phyloP scores from a whole-genome alignment of 2,329 filamentous ascomycete species.

The Zymoseptoria passerinii region DNA sequence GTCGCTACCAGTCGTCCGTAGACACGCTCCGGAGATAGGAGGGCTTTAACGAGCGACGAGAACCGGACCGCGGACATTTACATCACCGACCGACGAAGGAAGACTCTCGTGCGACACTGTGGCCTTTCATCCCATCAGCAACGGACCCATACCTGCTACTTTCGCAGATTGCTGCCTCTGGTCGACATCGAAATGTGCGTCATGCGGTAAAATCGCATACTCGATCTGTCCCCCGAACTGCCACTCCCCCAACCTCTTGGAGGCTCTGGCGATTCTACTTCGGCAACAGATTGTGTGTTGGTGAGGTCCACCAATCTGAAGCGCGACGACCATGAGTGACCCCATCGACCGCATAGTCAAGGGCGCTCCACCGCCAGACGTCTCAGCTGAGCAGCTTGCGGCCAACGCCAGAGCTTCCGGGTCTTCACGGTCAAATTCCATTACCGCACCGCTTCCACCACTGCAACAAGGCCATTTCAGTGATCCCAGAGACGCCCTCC shows the following conservation, averaged over 20 bases:
- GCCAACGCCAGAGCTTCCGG: constrained; percentile 26
- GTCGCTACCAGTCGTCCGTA: too few species aligned
- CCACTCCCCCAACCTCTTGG: too few species aligned
- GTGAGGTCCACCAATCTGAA: constrained; percentile 39
- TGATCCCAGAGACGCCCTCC: constrained; percentile 71
- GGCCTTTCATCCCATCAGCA: background rate
- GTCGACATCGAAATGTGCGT: background rate
- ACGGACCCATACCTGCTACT: background rate
- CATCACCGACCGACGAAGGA: background rate
- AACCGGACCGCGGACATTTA: background rate
- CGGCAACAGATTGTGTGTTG: constrained; percentile 36
- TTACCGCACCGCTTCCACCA: constrained; percentile 31
- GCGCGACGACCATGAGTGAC: constrained; percentile 13
- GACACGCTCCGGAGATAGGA: background rate
- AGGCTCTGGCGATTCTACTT: background rate
- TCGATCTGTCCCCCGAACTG: background rate
- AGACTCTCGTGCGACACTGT: background rate
- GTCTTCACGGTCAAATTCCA: constrained; percentile 35
- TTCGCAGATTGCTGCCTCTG: background rate
- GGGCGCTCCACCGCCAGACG: constrained; percentile 64
- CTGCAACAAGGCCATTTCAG: constrained; percentile 35
- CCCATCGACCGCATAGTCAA: constrained; percentile 81
- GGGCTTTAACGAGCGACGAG: background rate
- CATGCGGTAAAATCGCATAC: background rate
- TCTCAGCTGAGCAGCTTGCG: constrained; percentile 36